Percentiles rank a stretch among this genome's conserved stretches.
Conservation (phyloP, 768 basidiomycete genomes). For the Trichaptum fuscoviolaceum region DNA sequence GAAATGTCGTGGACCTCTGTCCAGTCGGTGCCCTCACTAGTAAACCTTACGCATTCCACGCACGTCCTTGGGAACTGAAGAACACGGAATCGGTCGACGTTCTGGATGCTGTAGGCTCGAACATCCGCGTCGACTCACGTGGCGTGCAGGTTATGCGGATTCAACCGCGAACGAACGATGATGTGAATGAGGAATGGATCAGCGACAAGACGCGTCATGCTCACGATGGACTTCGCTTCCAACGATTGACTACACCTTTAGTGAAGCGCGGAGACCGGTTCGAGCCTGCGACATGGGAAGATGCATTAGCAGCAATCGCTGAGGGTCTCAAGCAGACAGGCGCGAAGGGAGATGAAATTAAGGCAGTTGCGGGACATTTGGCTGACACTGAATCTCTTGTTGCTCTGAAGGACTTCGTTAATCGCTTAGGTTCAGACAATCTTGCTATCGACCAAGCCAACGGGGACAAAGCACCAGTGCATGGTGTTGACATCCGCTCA, state of each 20-base stretch:
- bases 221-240: slow-evolving; percentile 92
- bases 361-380: slow-evolving; percentile 87
- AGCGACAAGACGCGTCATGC: slow-evolving; percentile 98
- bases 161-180: slow-evolving; percentile 93
- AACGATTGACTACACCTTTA: slow-evolving; percentile 89
- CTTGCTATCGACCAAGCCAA: slow-evolving; percentile 70
- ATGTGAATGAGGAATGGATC: slow-evolving; percentile 99
- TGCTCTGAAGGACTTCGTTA: slow-evolving; percentile 88
- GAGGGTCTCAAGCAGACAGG: slow-evolving; percentile 77
- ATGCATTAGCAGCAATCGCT: slow-evolving; percentile 71
- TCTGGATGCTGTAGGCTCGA: slow-evolving; percentile 91
- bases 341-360: slow-evolving; percentile 87
- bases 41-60: slow-evolving; percentile 97
- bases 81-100: slow-evolving; percentile 96
- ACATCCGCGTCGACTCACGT: slow-evolving; percentile 93
- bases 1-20: slow-evolving; percentile 95
- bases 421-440: slow-evolving; percentile 94
- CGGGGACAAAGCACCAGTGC: slow-evolving; percentile 63
- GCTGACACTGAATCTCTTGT: slow-evolving; percentile 94
- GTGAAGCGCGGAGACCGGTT: slow-evolving; percentile 91
- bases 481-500: slow-evolving; percentile 86
- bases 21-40: slow-evolving; percentile 97
- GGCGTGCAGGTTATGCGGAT: slow-evolving; percentile 97
- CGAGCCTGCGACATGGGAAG: slow-evolving; percentile 85
- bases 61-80: slow-evolving; percentile 98